phyloP scores from a whole-genome alignment of 805 yeast species.

The Yarrowia yakushimensis region DNA sequence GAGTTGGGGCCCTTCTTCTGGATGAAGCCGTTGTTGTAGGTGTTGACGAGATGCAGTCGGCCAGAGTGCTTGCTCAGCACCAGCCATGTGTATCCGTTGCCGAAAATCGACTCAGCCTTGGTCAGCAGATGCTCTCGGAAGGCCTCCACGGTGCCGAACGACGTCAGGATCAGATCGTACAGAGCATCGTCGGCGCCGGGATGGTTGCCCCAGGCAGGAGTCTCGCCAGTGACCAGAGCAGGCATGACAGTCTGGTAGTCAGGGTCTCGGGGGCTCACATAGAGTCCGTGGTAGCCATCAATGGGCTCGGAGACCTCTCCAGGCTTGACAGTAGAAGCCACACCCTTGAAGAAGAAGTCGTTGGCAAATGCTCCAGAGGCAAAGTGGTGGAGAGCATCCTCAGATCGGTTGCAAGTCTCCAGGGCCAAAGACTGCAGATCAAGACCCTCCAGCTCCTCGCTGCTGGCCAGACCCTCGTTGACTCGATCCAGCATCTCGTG shows the following conservation, averaged over 20 bases:
- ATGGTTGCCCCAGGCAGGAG: conserved; percentile 2
- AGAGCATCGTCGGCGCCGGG: conserved; percentile 26
- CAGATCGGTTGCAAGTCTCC: conserved; percentile 27
- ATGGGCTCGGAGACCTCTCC: conserved; percentile 31
- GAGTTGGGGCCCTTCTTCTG: conserved; percentile 26
- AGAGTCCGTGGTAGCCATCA: conserved; percentile 3
- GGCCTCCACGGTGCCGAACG: conserved; percentile 77
- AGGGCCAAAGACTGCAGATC: conserved; percentile 29
- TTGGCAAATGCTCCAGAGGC: conserved; percentile 92
- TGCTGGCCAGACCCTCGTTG: conserved; percentile 31
- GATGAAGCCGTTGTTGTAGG: conserved; percentile 83
- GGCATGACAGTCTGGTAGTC: background rate
- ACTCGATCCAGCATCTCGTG: conserved; percentile 40
- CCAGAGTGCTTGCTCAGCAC: conserved; percentile 39
- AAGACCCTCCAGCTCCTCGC: conserved; percentile 27
- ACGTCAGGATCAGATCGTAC: conserved; percentile 32
- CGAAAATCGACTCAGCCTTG: conserved; percentile 73
- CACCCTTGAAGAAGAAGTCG: conserved; percentile 63
- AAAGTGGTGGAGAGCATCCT: conserved; percentile 36
- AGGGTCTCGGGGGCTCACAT: conserved; percentile 43
- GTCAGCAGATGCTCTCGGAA: conserved; percentile 70
- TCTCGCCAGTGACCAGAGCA: background rate
- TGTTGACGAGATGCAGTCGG: conserved; percentile 66
- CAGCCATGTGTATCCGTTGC: conserved; percentile 94
- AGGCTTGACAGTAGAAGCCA: conserved; percentile 32